phyloP scores from a whole-genome alignment of 768 basidiomycete species.

The Rubroboletus satanas region DNA sequence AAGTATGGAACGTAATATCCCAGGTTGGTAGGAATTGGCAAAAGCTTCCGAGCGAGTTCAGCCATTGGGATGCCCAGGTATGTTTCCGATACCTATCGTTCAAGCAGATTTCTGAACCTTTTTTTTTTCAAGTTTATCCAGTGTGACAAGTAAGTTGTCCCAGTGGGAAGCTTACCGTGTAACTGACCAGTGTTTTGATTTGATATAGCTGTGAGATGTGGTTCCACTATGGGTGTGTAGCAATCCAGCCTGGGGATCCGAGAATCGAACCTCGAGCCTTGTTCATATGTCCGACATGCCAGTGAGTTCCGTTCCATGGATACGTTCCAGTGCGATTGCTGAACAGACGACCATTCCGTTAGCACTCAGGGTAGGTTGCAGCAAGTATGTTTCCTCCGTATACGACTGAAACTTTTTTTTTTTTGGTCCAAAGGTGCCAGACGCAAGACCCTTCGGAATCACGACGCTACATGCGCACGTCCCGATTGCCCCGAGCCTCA shows the following conservation, averaged over 20 bases:
- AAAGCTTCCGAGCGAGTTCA: constrained; percentile 3
- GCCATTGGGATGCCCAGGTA: constrained; percentile 26
- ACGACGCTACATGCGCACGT: constrained; percentile 19
- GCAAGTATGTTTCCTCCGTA: not conserved
- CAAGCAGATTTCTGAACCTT: not conserved
- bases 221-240: constrained; percentile 54
- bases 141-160: constrained; percentile 32
- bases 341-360: not conserved
- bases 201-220: constrained; percentile 38
- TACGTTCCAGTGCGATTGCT: not conserved
- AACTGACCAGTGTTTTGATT: not conserved
- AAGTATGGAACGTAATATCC: not conserved
- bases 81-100: not conserved
- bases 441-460: constrained; percentile 10
- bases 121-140: constrained; percentile 28
- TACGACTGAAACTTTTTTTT: not conserved
- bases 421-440: constrained; percentile 11
- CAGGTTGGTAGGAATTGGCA: constrained; percentile 12
- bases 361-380: constrained; percentile 14
- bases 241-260: constrained; percentile 34
- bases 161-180: too few relatives aligned
- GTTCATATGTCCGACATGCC: constrained; percentile 45
- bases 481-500: constrained; percentile 23
- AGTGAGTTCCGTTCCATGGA: constrained; percentile 14
- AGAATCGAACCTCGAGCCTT: constrained; percentile 29